Evolutionary conservation across 1,284 basidiomycete genomes (phyloP).

Genomic region (Leccinum subrobustum): DNA sequence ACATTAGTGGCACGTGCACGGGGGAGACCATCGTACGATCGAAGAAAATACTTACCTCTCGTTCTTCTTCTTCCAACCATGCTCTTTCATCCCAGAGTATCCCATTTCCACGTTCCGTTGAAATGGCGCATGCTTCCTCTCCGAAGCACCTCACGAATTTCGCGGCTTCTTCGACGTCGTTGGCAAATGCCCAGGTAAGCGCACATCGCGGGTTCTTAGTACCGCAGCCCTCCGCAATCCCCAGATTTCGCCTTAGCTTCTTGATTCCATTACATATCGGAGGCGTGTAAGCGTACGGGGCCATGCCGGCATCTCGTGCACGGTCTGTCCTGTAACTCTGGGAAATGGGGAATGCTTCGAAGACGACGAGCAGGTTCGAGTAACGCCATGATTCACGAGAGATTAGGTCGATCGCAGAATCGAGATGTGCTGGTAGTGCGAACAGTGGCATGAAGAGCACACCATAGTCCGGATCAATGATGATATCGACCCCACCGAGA

Average conservation of each 20-base stretch:
- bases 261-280: constrained; percentile 64
- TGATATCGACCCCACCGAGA: constrained; percentile 54
- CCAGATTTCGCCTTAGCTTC: constrained; percentile 59
- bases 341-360: constrained; percentile 61
- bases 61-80: constrained; percentile 55
- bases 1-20: constrained; percentile 15
- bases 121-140: constrained; percentile 47
- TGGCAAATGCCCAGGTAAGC: constrained; percentile 59
- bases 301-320: constrained; percentile 15
- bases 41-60: constrained; percentile 42
- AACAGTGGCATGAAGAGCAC: constrained; percentile 56
- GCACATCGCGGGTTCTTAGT: constrained; percentile 41
- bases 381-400: constrained; percentile 56
- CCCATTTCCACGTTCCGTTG: constrained; percentile 37
- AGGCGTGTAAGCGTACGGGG: constrained; percentile 51
- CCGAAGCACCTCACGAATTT: constrained; percentile 53
- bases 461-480: constrained; percentile 57
- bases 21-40: constrained; percentile 4
- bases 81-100: constrained; percentile 55
- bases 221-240: constrained; percentile 55
- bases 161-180: constrained; percentile 56
- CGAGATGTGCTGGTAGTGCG: constrained; percentile 51
- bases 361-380: constrained; percentile 51
- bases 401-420: constrained; percentile 37
- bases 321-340: constrained; percentile 29